Conservation (phyloP, 2,329 filamentous ascomycete species). For the Cladosporium halotolerans region DNA sequence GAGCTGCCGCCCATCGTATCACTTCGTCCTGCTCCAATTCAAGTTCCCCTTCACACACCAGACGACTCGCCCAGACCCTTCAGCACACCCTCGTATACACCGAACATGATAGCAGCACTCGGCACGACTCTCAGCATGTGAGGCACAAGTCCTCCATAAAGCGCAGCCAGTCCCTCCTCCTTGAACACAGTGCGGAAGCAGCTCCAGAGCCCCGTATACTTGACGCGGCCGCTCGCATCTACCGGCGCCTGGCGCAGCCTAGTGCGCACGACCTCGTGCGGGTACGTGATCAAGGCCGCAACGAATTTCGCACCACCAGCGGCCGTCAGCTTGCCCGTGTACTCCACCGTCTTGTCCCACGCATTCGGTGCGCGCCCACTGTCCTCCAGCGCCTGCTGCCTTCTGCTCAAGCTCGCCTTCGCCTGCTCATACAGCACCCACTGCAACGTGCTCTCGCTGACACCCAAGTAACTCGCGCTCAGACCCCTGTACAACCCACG, state of each 20-base stretch:
- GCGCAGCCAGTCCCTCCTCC: slow-evolving; percentile 76
- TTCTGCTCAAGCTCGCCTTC: slow-evolving; percentile 64
- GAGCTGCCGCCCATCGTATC: too few relatives aligned
- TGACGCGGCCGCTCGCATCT: slow-evolving; percentile 47
- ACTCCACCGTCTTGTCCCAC: slow-evolving; percentile 71
- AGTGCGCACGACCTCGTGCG: slow-evolving; percentile 85
- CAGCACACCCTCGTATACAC: slow-evolving; percentile 62
- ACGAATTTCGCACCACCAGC: slow-evolving; percentile 81
- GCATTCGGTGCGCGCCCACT: slow-evolving; percentile 56
- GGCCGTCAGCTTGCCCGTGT: slow-evolving; percentile 70
- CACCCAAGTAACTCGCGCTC: slow-evolving; percentile 84
- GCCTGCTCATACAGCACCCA: slow-evolving; percentile 94
- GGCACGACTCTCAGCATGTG: slow-evolving; percentile 88
- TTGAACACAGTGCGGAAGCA: slow-evolving; percentile 84
- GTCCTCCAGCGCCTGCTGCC: slow-evolving; percentile 53
- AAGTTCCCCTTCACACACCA: slow-evolving; percentile 26
- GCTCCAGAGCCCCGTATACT: slow-evolving; percentile 82
- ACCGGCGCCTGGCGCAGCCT: slow-evolving; percentile 78
- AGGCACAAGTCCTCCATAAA: slow-evolving; percentile 88
- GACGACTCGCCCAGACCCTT: slow-evolving; percentile 41
- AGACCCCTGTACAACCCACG: slow-evolving; percentile 81
- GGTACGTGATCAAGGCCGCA: slow-evolving; percentile 79
- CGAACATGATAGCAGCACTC: slow-evolving; percentile 93
- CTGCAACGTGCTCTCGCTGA: slow-evolving; percentile 83
- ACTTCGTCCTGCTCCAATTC: too few relatives aligned